phyloP scores from a whole-genome alignment of 2,329 filamentous ascomycete species.

The Cryoendolithus antarcticus region DNA sequence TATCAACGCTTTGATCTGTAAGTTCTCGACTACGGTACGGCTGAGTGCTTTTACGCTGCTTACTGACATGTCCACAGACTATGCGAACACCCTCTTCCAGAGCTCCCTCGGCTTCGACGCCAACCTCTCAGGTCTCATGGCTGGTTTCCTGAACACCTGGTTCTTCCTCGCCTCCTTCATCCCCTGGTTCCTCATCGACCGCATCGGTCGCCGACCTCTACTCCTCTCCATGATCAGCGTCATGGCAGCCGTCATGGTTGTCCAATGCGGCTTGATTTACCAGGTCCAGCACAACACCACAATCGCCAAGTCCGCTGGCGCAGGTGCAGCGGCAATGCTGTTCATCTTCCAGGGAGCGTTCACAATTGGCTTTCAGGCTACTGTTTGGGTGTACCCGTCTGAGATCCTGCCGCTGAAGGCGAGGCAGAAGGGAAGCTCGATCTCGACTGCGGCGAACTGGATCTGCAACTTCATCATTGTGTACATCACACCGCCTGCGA shows the following conservation, averaged over 20 bases:
- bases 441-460: conserved; percentile 23
- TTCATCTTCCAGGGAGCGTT: conserved; percentile 55
- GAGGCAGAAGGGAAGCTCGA: conserved; percentile 20
- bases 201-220: conserved; percentile 20
- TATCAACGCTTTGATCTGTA: conserved; percentile 18
- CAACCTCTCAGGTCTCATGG: conserved; percentile 18
- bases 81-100: conserved; percentile 19
- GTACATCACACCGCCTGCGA: conserved; percentile 52
- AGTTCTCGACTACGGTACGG: not conserved
- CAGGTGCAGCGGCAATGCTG: conserved; percentile 38
- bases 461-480: conserved; percentile 49
- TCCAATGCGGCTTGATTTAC: conserved; percentile 35
- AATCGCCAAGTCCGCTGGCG: conserved; percentile 14
- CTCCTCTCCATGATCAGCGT: conserved; percentile 21
- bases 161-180: conserved; percentile 27
- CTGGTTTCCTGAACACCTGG: conserved; percentile 26
- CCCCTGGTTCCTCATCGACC: conserved; percentile 22
- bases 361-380: conserved; percentile 46
- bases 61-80: conserved; percentile 9
- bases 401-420: conserved; percentile 41
- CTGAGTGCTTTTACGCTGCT: not conserved
- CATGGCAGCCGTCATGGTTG: conserved; percentile 54
- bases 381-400: conserved; percentile 51
- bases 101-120: conserved; percentile 14
- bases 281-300: conserved; percentile 17